Base-by-base conservation (phyloP, 257 asterid species). In the Rehmannia glutinosa region DNA sequence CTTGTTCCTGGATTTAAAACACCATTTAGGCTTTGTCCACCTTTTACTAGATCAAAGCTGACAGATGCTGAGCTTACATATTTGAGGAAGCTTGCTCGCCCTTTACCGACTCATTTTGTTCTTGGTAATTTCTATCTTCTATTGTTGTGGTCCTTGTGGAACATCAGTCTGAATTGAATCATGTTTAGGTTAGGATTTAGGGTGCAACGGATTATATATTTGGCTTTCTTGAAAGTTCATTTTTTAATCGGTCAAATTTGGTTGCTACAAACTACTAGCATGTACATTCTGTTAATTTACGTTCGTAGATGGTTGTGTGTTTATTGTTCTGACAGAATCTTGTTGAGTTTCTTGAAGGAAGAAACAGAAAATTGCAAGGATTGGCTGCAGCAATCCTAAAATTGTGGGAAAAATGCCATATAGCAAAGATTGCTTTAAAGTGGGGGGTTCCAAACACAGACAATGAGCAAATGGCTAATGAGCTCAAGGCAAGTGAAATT, bases 371-470 rank as follows among this genome's bases (percentile, higher is more conserved):
- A 65, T 81, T 86, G 62, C 97, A 93, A 74, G 99, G 99, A 28
- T 67, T 93, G 76, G 97, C 99, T 39, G 86, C 84, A 64, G 92
- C 97, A 21, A 76, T 93, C 33, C 42, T 93, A 46, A 88, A 86
- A 79, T 75, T 93, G 72, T 92, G 97, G 98, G 98, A 81, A 84
- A 90, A 86, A 77, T 84, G 96, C 74, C 96, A 90, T 55, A 93
- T 93, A 58, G 96, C 94, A 77, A 93, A 93, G 82, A 86, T 93
- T 71, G 96, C 97, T 80, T 17, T 93, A 74, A 93, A 93, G 74
- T 90, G 87, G 92, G 97, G 99, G 58, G 69, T 81, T 71, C 99
- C 80, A 45, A 93, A 93, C 85, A 86, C 96, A 3, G 86, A 87
- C 80, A 88, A 93, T 52, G 87, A 85, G 78, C 95, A 82, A 80